Percentiles rank a stretch among this genome's conserved stretches.
phyloP scores from a whole-genome alignment of 768 basidiomycete species.

The Mycena maculata region DNA sequence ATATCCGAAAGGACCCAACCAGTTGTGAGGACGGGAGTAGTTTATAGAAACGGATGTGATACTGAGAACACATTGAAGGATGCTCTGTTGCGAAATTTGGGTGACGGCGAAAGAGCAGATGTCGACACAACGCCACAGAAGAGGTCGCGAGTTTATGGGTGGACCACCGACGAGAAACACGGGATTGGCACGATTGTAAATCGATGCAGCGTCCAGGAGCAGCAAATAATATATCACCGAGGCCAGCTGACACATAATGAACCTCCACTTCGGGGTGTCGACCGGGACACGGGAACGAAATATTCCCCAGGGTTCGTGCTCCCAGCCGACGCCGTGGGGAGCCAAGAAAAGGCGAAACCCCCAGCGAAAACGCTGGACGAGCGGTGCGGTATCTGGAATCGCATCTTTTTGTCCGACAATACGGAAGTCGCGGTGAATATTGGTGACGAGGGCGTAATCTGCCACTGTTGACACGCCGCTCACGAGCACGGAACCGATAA shows the following conservation, averaged over 20 bases:
- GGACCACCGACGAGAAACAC: neutral
- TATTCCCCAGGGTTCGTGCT: constrained; percentile 1
- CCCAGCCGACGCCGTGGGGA: constrained; percentile 13
- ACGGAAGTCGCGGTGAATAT: constrained; percentile 7
- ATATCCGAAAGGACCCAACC: constrained; percentile 43
- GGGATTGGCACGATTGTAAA: constrained; percentile 10
- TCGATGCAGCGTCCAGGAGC: neutral
- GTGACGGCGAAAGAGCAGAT: constrained; percentile 6
- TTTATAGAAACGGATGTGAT: constrained; percentile 27
- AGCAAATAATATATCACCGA: neutral
- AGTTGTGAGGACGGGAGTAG: constrained; percentile 38
- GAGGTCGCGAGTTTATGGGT: neutral
- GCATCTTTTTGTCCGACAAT: constrained; percentile 2
- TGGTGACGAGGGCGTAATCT: constrained; percentile 3
- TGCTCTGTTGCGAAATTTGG: neutral
- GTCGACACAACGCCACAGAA: constrained; percentile 1
- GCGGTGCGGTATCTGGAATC: neutral
- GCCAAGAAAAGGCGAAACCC: constrained; percentile 11
- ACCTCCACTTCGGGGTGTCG: neutral
- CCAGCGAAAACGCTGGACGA: neutral
- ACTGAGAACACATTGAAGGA: constrained; percentile 6
- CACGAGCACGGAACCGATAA: constrained; percentile 2
- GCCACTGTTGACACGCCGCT: neutral
- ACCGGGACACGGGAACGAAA: neutral
- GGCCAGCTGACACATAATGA: neutral